A percentile compares a stretch with the other conserved stretches of the same genome.
phyloP scores from a whole-genome alignment of 2,329 filamentous ascomycete species.

The Aspergillus tubingensis region DNA sequence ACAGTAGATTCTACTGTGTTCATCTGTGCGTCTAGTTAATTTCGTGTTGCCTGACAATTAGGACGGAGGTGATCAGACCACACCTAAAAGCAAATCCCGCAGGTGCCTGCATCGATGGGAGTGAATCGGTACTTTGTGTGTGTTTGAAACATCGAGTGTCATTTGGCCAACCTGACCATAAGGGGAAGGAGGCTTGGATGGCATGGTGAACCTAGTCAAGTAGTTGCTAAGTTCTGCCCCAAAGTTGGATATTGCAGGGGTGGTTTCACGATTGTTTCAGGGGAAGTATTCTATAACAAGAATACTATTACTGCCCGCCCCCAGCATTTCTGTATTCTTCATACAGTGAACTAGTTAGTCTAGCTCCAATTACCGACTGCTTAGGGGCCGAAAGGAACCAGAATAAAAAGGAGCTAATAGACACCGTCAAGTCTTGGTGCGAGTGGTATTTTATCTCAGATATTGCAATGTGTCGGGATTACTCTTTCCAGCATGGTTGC shows the following conservation, averaged over 20 bases:
- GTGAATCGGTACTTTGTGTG: background rate
- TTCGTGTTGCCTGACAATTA: background rate
- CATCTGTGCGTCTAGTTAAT: too few relatives aligned
- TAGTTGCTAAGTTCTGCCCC: background rate
- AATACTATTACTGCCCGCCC: background rate
- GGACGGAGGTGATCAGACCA: background rate
- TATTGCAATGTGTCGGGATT: too few relatives aligned
- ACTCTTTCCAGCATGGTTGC: background rate
- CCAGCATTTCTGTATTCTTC: background rate
- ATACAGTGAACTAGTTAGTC: too few relatives aligned
- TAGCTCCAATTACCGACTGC: too few relatives aligned
- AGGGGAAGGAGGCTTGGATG: background rate
- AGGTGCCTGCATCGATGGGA: background rate
- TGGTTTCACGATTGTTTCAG: conserved; percentile 9
- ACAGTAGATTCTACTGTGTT: too few relatives aligned
- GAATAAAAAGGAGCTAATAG: background rate
- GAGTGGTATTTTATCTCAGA: too few relatives aligned
- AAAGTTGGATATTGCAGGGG: background rate
- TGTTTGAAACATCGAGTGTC: background rate
- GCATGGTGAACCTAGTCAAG: background rate
- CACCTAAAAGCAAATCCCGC: conserved; percentile 3
- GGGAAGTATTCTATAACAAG: background rate
- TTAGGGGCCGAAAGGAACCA: background rate
- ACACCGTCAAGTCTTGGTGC: background rate
- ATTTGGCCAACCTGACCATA: background rate